Evolutionary conservation across 257 asterid genomes (phyloP).

Genomic region (Nicotiana otophora): DNA sequence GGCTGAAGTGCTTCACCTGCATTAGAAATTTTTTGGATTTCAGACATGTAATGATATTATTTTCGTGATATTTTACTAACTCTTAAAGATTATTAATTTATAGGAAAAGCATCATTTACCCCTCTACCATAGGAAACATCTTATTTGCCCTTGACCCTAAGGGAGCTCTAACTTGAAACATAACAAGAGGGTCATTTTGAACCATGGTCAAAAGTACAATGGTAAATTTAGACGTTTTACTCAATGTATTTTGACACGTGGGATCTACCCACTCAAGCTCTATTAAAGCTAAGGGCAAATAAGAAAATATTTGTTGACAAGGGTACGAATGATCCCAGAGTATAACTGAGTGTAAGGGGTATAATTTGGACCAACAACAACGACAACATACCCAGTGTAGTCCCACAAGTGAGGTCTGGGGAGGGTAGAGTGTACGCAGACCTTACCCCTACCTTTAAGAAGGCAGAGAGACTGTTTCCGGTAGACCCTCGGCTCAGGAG

Average conservation of each 20-base stretch:
- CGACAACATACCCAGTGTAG: too few relatives aligned
- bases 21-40: neutral
- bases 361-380: neutral
- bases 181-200: neutral
- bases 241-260: neutral
- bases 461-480: too few relatives aligned
- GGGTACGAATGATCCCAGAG: neutral
- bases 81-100: neutral
- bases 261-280: neutral
- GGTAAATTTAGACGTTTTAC: neutral
- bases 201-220: neutral
- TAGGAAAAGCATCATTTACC: neutral
- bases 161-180: neutral
- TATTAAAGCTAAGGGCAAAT: neutral
- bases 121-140: neutral
- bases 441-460: too few relatives aligned
- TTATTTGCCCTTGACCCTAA: neutral
- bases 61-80: neutral
- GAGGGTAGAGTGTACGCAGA: too few relatives aligned
- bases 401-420: too few relatives aligned
- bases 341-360: neutral
- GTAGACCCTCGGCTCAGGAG: too few relatives aligned
- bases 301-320: neutral
- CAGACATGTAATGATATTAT: neutral
- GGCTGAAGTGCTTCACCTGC: slow-evolving; percentile 49